These are phyloP conservation scores for Talaromyces marneffei DNA, from an alignment of 2,329 filamentous ascomycete genomes.

Conservation along the genomic window DNA sequence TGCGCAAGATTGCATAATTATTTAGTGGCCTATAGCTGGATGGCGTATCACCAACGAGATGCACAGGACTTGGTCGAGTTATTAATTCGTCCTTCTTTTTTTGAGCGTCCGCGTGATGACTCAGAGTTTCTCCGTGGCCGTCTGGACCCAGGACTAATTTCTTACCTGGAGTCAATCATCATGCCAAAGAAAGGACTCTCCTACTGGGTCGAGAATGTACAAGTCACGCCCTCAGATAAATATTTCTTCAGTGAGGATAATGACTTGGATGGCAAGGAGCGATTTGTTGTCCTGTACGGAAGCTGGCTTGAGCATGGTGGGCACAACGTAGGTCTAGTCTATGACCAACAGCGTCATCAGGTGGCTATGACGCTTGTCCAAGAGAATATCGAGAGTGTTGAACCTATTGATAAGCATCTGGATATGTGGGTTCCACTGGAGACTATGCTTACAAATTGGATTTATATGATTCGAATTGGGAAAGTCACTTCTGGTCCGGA, in stretches of 20 bases:
- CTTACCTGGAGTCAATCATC: slow-evolving; percentile 15
- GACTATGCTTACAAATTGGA: slow-evolving; percentile 17
- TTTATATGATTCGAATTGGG: slow-evolving; percentile 7
- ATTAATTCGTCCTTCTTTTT: not conserved
- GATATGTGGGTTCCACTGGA: slow-evolving; percentile 19
- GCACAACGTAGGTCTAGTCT: slow-evolving; percentile 13
- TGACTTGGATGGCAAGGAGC: not conserved
- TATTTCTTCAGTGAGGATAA: not conserved
- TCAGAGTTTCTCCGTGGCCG: not conserved
- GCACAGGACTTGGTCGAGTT: slow-evolving; percentile 10
- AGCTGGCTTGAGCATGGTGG: slow-evolving; percentile 13
- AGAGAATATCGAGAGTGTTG: slow-evolving; percentile 12
- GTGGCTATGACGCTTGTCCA: slow-evolving; percentile 1
- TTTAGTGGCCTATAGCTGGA: slow-evolving; percentile 19
- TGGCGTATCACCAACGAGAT: slow-evolving; percentile 15
- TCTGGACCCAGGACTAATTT: slow-evolving; percentile 6
- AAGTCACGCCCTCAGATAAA: not conserved
- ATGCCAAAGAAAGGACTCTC: slow-evolving; percentile 8
- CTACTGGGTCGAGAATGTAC: not conserved
- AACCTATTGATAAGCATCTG: slow-evolving; percentile 16
- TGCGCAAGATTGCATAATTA: slow-evolving; percentile 22
- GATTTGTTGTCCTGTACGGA: slow-evolving; percentile 16
- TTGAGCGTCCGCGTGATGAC: not conserved
- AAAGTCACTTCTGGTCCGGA: not conserved
- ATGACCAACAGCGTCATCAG: slow-evolving; percentile 11